Conservation (phyloP, 2,329 filamentous ascomycete species). For the Ceratocystis eucalypticola region DNA sequence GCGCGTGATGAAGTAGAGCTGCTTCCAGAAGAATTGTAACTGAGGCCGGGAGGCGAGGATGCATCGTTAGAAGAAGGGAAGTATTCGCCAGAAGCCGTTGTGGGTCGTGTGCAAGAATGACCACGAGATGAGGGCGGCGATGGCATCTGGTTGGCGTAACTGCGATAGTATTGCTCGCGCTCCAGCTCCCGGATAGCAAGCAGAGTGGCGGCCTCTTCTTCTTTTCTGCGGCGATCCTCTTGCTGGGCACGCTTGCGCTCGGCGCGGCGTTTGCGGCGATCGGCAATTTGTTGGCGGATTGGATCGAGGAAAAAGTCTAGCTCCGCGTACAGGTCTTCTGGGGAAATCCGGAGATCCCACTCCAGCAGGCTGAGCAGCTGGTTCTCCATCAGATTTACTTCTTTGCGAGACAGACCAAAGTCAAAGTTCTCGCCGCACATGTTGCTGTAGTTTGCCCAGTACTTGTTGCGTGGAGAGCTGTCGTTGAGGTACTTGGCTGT, state of each 20-base stretch:
- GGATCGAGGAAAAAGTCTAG: constrained; percentile 80
- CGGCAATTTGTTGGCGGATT: constrained; percentile 50
- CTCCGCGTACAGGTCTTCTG: constrained; percentile 75
- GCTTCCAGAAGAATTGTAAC: constrained; percentile 37
- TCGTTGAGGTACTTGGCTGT: constrained; percentile 97
- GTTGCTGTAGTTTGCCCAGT: constrained; percentile 90
- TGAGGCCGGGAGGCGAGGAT: constrained; percentile 21
- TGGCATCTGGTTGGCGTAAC: constrained; percentile 28
- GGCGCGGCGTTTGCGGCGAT: constrained; percentile 37
- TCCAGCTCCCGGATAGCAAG: constrained; percentile 1
- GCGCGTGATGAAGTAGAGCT: constrained; percentile 35
- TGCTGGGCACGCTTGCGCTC: constrained; percentile 34
- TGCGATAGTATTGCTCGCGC: constrained; percentile 22
- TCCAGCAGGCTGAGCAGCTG: constrained; percentile 89
- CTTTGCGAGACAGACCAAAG: constrained; percentile 86
- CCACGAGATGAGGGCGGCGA: constrained; percentile 36
- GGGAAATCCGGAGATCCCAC: constrained; percentile 79
- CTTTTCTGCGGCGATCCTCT: constrained; percentile 21
- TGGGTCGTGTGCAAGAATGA: constrained; percentile 29
- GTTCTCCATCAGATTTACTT: constrained; percentile 99
- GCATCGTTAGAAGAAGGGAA: neutral
- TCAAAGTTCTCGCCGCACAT: constrained; percentile 50
- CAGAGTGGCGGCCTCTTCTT: neutral
- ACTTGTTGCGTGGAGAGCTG: constrained; percentile 98
- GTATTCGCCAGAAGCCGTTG: neutral